A percentile compares a stretch with the other conserved stretches of the same genome.
Evolutionary conservation across 345 rosid species (phyloP).

Genomic region (Eucalyptus polybractea): DNA sequence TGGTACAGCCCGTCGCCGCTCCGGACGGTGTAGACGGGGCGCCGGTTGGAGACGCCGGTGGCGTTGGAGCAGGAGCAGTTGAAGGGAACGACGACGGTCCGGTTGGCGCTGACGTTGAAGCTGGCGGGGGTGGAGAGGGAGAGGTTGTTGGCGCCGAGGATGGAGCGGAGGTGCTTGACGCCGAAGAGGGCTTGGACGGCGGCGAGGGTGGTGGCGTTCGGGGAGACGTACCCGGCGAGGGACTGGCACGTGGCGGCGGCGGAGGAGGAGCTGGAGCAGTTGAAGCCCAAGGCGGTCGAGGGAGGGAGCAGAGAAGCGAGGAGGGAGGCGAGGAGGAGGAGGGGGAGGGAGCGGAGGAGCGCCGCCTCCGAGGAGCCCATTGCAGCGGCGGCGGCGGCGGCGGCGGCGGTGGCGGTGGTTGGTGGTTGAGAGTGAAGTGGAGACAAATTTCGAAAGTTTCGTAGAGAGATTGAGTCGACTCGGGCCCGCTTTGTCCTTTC

Average conservation of each 20-base stretch:
- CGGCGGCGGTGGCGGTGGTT: background rate
- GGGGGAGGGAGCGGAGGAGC: background rate
- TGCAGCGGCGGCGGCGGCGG: background rate
- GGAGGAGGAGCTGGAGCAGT: constrained; percentile 3
- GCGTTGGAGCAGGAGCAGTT: constrained; percentile 36
- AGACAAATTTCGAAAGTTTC: background rate
- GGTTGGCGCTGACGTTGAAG: background rate
- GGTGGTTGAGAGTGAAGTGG: background rate
- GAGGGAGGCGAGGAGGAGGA: background rate
- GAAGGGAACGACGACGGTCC: constrained; percentile 16
- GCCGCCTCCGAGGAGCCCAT: background rate
- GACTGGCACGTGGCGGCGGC: constrained; percentile 9
- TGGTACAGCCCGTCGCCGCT: constrained; percentile 8
- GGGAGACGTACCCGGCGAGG: constrained; percentile 32
- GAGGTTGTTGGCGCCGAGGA: constrained; percentile 42
- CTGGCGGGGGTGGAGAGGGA: constrained; percentile 5
- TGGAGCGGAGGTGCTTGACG: constrained; percentile 11
- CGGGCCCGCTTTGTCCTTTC: background rate
- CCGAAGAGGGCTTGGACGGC: constrained; percentile 28
- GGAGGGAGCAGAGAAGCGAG: background rate
- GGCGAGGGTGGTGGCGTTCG: constrained; percentile 28
- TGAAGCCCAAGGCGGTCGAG: constrained; percentile 11
- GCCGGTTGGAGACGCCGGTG: constrained; percentile 31
- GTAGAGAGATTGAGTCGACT: background rate
- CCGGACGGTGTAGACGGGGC: constrained; percentile 29